These are phyloP conservation scores for Raphanus sativus DNA, from an alignment of 345 rosid species.

Conservation along the genomic window DNA sequence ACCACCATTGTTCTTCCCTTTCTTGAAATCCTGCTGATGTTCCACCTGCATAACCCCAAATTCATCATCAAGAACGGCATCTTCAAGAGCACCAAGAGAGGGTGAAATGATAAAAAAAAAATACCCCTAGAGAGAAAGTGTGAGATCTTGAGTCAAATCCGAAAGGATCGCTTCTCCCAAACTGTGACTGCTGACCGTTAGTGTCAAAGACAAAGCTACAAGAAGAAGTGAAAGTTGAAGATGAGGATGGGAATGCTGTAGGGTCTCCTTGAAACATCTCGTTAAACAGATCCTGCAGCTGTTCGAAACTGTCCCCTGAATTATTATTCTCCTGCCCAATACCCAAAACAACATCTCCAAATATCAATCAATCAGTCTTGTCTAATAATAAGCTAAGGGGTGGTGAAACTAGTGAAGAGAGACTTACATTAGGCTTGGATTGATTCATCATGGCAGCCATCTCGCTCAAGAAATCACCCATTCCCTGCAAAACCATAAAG, in stretches of 20 bases:
- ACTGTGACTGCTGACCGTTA: constrained; percentile 29
- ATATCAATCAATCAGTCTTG: background rate
- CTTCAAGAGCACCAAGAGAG: background rate
- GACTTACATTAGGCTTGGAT: constrained; percentile 62
- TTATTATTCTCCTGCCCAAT: constrained; percentile 50
- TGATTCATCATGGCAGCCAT: constrained; percentile 92
- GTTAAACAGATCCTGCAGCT: constrained; percentile 70
- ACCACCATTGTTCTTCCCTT: constrained; percentile 40
- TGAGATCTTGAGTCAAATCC: constrained; percentile 45
- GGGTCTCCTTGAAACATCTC: constrained; percentile 74
- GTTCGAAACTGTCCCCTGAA: constrained; percentile 64
- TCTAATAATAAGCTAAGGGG: background rate
- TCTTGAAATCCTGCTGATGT: constrained; percentile 47
- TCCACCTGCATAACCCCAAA: constrained; percentile 47
- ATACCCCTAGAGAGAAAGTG: constrained; percentile 65
- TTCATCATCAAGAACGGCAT: background rate
- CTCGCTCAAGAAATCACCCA: constrained; percentile 89
- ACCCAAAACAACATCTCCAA: background rate
- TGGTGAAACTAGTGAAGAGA: background rate
- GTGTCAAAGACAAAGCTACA: constrained; percentile 42
- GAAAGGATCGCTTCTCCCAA: constrained; percentile 36
- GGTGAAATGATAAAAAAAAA: background rate
- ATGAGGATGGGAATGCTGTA: constrained; percentile 35
- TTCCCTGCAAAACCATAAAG: no score
- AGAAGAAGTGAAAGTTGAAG: constrained; percentile 46